Conservation (phyloP, 2,329 filamentous ascomycete genomes). For the Colletotrichum horii region DNA sequence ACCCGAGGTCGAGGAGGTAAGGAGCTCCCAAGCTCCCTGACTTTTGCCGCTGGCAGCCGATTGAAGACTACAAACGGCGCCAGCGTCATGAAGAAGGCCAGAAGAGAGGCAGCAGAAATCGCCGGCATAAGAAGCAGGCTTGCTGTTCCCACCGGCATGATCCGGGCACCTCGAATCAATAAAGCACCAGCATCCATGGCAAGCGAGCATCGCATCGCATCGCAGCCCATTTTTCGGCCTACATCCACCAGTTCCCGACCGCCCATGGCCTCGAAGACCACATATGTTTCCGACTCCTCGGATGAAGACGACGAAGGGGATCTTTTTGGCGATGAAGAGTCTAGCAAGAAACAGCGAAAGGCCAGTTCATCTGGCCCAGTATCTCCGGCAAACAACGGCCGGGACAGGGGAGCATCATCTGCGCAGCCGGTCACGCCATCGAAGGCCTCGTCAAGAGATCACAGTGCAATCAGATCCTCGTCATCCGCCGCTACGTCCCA, state of each 20-base stretch:
- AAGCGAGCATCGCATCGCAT: conserved; percentile 53
- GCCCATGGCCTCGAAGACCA: conserved; percentile 28
- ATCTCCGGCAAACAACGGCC: background rate
- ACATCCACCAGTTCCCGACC: conserved; percentile 9
- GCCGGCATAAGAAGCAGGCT: conserved; percentile 35
- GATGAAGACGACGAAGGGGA: background rate
- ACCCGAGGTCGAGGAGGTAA: conserved; percentile 29
- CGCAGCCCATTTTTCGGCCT: conserved; percentile 38
- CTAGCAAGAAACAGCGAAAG: background rate
- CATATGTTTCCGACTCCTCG: conserved; percentile 44
- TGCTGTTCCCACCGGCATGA: conserved; percentile 29
- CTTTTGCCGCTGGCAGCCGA: conserved; percentile 53
- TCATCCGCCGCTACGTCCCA: background rate
- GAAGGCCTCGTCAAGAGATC: background rate
- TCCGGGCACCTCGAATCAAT: conserved; percentile 35
- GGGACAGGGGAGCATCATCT: background rate
- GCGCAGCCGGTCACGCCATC: background rate
- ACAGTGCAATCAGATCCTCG: background rate
- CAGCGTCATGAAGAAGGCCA: conserved; percentile 61
- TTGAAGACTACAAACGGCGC: conserved; percentile 57
- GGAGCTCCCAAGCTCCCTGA: conserved; percentile 37
- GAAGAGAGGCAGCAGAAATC: conserved; percentile 61
- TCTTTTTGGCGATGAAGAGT: conserved; percentile 8
- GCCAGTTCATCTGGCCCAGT: background rate
- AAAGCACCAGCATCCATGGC: conserved; percentile 59